Percentiles rank a stretch among this genome's conserved stretches.
phyloP scores from a whole-genome alignment of 23 red algal genomes.

The Gracilaria gracilis region DNA sequence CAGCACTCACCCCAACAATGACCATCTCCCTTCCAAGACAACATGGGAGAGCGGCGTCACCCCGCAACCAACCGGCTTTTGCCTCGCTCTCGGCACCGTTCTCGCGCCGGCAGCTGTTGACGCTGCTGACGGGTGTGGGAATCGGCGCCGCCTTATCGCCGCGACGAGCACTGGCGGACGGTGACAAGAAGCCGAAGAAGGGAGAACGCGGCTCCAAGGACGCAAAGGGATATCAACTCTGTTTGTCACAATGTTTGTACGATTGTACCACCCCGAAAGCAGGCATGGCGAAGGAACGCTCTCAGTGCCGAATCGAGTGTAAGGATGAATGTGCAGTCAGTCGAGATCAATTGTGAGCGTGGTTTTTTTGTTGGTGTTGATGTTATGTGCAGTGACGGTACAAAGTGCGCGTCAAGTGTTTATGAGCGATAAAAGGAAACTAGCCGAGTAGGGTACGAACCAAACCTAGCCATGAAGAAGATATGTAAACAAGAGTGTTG shows the following conservation, averaged over 20 bases:
- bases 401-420: neutral
- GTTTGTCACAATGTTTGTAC: slow-evolving; percentile 79
- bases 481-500: neutral
- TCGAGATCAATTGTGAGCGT: slow-evolving; percentile 61
- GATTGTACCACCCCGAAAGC: slow-evolving; percentile 75
- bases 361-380: neutral
- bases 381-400: slow-evolving; percentile 30
- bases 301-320: slow-evolving; percentile 61
- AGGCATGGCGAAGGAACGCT: slow-evolving; percentile 63
- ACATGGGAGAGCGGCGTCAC: neutral
- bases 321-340: slow-evolving; percentile 85
- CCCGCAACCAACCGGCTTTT: neutral
- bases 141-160: neutral
- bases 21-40: neutral
- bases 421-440: neutral
- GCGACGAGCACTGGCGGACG: slow-evolving; percentile 25
- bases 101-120: slow-evolving; percentile 10
- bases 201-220: slow-evolving; percentile 72
- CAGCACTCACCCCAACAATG: neutral
- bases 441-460: neutral
- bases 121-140: slow-evolving; percentile 7
- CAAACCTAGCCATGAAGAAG: neutral
- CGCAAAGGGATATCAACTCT: slow-evolving; percentile 79
- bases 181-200: slow-evolving; percentile 67
- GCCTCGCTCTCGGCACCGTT: slow-evolving; percentile 8